phyloP scores from a whole-genome alignment of 2,329 filamentous ascomycete genomes.

The Byssoonygena ceratinophila region DNA sequence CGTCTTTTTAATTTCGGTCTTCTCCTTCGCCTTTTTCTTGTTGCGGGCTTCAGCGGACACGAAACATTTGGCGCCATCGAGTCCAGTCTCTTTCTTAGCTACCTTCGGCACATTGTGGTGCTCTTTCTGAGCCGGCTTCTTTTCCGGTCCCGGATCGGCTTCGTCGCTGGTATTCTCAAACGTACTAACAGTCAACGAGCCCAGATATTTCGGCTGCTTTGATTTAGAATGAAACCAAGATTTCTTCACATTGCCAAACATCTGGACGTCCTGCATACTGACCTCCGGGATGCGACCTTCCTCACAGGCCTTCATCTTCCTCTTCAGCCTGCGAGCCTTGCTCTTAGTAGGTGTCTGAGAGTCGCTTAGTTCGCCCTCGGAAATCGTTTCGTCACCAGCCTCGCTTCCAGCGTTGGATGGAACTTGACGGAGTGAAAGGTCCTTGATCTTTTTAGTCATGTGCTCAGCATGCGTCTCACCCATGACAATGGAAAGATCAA shows the following conservation, averaged over 20 bases:
- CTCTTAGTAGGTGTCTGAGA: neutral
- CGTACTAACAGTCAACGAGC: neutral
- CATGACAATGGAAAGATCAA: neutral
- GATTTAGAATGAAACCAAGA: neutral
- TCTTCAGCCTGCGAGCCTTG: neutral
- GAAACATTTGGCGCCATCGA: too few species aligned
- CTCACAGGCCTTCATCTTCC: neutral
- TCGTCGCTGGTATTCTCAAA: neutral
- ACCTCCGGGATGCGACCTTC: neutral
- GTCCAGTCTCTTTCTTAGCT: too few species aligned
- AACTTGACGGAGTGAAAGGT: too few species aligned
- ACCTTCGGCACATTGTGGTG: neutral
- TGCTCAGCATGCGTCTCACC: neutral
- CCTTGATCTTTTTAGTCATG: neutral
- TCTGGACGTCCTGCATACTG: neutral
- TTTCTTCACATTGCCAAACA: neutral
- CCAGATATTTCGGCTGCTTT: neutral
- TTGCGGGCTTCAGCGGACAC: neutral
- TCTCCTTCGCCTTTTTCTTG: neutral
- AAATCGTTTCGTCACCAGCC: neutral
- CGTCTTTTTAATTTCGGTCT: neutral
- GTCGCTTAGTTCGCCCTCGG: neutral
- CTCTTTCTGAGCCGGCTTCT: neutral
- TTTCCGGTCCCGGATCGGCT: neutral
- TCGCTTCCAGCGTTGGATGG: neutral